A percentile compares a stretch with the other conserved stretches of the same genome.
These are phyloP conservation scores for Penicillium occitanis DNA, from an alignment of 2,329 filamentous ascomycete species.

Conservation along the genomic window DNA sequence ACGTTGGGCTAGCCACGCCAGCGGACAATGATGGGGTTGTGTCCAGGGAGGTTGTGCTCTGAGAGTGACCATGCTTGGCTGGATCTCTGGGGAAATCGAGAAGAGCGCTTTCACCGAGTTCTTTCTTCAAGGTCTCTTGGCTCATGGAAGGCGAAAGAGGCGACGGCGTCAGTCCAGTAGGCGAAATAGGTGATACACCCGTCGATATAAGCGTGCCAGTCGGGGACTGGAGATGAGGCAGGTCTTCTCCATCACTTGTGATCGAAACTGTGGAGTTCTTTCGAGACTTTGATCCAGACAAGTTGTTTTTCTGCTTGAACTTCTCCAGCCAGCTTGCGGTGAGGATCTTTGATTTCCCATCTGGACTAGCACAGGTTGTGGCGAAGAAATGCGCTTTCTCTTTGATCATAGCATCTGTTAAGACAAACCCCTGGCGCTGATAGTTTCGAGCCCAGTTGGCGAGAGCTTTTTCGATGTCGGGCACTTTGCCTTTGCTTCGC, in stretches of 20 bases:
- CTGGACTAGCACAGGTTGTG: constrained; percentile 67
- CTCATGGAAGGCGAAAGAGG: constrained; percentile 68
- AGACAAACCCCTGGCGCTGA: constrained; percentile 69
- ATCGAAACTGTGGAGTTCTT: constrained; percentile 51
- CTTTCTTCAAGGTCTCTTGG: constrained; percentile 66
- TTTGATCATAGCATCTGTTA: constrained; percentile 78
- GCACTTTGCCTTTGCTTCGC: constrained; percentile 77
- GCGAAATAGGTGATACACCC: constrained; percentile 71
- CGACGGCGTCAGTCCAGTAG: constrained; percentile 64
- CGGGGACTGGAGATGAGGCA: constrained; percentile 56
- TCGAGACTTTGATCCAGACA: constrained; percentile 55
- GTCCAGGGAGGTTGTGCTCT: constrained; percentile 65
- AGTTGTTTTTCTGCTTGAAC: constrained; percentile 85
- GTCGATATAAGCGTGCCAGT: constrained; percentile 62
- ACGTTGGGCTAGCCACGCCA: constrained; percentile 70
- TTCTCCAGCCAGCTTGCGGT: constrained; percentile 85
- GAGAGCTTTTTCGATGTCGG: constrained; percentile 88
- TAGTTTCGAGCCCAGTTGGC: constrained; percentile 83
- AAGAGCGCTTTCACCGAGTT: constrained; percentile 55
- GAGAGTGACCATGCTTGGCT: constrained; percentile 62
- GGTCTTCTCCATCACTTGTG: constrained; percentile 67
- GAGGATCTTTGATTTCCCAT: constrained; percentile 68
- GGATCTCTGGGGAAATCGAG: constrained; percentile 63
- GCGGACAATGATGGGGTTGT: constrained; percentile 68
- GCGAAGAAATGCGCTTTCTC: constrained; percentile 83